Evolutionary conservation across 106 monocot species (phyloP).

Genomic region (Cymbidium sinense): DNA sequence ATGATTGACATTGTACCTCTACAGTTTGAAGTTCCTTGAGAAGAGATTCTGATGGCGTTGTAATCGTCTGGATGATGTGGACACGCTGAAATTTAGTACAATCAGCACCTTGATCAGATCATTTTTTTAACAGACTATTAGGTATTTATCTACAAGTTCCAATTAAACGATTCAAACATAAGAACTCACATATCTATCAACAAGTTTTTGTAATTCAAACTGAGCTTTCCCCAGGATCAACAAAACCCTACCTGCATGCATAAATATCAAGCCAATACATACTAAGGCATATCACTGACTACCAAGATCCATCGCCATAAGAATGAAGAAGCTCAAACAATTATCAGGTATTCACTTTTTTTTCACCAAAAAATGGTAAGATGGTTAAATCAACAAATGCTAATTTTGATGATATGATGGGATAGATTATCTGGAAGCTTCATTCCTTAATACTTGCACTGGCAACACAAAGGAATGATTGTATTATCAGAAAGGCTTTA

Average conservation of each 20-base stretch:
- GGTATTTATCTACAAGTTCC: neutral
- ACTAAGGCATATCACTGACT: neutral
- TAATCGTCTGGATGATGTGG: constrained; percentile 62
- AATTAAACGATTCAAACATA: neutral
- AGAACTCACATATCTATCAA: constrained; percentile 61
- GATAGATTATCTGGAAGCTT: neutral
- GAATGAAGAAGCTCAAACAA: neutral
- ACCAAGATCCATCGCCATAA: neutral
- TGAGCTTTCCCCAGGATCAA: constrained; percentile 57
- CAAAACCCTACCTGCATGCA: constrained; percentile 37
- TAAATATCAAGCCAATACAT: too few relatives aligned
- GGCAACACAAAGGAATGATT: too few relatives aligned
- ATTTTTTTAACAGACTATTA: too few relatives aligned
- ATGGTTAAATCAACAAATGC: neutral
- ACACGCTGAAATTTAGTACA: constrained; percentile 37
- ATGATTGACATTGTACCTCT: constrained; percentile 41
- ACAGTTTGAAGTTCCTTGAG: constrained; percentile 70
- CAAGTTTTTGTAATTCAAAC: constrained; percentile 64
- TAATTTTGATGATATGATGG: neutral
- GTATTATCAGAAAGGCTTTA: neutral
- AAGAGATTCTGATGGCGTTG: constrained; percentile 70
- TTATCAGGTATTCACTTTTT: neutral
- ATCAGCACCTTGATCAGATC: neutral
- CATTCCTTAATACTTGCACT: too few relatives aligned
- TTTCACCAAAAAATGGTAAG: neutral